A percentile compares a stretch with the other conserved stretches of the same genome.
phyloP scores from a whole-genome alignment of 331 rosid genomes.

The Telfairia occidentalis region DNA sequence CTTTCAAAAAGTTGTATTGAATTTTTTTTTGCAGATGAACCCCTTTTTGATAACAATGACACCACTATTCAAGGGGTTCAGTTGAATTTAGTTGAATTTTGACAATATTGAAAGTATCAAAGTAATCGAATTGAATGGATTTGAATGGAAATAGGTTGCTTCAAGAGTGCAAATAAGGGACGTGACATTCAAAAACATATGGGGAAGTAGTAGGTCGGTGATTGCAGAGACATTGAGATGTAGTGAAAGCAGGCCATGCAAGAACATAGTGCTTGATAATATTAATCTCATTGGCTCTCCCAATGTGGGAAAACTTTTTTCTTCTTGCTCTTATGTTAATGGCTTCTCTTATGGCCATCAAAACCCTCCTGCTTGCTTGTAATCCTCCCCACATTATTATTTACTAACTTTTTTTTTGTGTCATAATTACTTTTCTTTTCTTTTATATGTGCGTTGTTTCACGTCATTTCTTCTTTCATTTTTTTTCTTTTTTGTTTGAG shows the following conservation, averaged over 20 bases:
- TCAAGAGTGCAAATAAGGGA: conserved; percentile 10
- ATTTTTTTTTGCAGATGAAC: too few species aligned
- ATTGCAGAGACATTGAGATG: conserved; percentile 14
- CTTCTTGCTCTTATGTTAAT: conserved; percentile 9
- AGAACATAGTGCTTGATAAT: conserved; percentile 11
- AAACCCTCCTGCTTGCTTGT: conserved; percentile 17
- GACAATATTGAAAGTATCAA: too few species aligned
- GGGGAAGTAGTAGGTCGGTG: conserved; percentile 2
- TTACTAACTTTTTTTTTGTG: neutral
- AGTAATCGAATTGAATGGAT: neutral
- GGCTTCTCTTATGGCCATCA: conserved; percentile 8
- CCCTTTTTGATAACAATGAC: too few species aligned
- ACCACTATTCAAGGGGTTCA: too few species aligned
- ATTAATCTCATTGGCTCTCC: neutral
- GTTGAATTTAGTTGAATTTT: neutral
- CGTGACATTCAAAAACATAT: conserved; percentile 11
- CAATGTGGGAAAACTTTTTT: neutral
- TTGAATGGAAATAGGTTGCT: neutral
- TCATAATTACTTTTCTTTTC: too few species aligned
- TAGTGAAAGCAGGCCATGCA: conserved; percentile 12
- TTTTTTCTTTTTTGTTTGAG: too few species aligned
- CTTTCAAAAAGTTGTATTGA: too few species aligned
- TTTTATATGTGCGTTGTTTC: too few species aligned
- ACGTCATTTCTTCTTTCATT: too few species aligned
- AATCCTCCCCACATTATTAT: neutral